phyloP scores from a whole-genome alignment of 1,139 yeast species.

The Citeromyces hawaiiensis region DNA sequence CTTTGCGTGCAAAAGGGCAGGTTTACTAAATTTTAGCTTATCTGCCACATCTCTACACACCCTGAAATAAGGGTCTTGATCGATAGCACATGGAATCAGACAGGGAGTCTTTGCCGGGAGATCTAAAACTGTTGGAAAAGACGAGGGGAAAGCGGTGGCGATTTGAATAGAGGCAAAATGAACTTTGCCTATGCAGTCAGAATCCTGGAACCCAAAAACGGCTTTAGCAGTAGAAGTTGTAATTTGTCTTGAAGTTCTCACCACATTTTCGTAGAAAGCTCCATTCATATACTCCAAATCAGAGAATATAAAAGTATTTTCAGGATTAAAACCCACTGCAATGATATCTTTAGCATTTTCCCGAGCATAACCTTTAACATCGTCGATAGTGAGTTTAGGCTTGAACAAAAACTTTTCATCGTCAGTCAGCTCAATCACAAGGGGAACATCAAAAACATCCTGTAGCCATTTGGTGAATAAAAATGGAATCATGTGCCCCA shows the following conservation, averaged over 20 bases:
- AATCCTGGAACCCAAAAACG: slow-evolving; percentile 94
- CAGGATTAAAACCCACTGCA: slow-evolving; percentile 89
- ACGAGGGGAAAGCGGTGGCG: slow-evolving; percentile 89
- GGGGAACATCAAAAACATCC: slow-evolving; percentile 94
- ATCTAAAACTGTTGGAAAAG: slow-evolving; percentile 89
- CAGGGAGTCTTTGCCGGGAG: slow-evolving; percentile 83
- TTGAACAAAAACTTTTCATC: slow-evolving; percentile 96
- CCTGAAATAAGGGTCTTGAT: slow-evolving; percentile 97
- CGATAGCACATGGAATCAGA: slow-evolving; percentile 97
- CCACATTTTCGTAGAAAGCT: slow-evolving; percentile 87
- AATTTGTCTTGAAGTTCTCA: slow-evolving; percentile 87
- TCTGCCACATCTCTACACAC: slow-evolving; percentile 97
- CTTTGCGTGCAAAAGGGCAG: slow-evolving; percentile 84
- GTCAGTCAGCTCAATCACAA: slow-evolving; percentile 90
- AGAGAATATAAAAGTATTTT: slow-evolving; percentile 88
- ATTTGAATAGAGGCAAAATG: slow-evolving; percentile 96
- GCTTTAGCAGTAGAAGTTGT: slow-evolving; percentile 94
- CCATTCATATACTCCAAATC: slow-evolving; percentile 91
- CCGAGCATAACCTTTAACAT: slow-evolving; percentile 65
- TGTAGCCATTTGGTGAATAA: slow-evolving; percentile 96
- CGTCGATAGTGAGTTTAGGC: slow-evolving; percentile 76
- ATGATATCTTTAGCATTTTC: slow-evolving; percentile 90
- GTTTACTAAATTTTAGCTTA: slow-evolving; percentile 81
- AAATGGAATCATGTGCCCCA: slow-evolving; percentile 97
- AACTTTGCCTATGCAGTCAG: slow-evolving; percentile 87